Conservation (phyloP, 164 flowering plant species). For the Tetrastigma voinierianum region DNA sequence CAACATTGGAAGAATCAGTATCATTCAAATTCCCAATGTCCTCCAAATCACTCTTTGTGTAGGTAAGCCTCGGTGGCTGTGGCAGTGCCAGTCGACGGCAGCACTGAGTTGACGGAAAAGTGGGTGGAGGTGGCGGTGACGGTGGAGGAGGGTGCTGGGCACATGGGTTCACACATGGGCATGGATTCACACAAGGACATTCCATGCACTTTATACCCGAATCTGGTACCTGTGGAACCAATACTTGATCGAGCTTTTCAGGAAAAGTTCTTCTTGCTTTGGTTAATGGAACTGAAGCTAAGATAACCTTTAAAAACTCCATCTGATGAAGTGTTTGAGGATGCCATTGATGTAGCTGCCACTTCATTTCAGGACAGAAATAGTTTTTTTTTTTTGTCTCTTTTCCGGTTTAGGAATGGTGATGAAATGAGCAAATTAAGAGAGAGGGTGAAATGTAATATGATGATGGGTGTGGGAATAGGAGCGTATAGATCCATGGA, state of each 20-base stretch:
- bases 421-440: neutral
- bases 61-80: slow-evolving; percentile 24
- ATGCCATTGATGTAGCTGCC: neutral
- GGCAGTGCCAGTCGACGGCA: slow-evolving; percentile 19
- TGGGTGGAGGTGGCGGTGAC: slow-evolving; percentile 15
- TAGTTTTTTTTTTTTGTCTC: no score
- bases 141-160: slow-evolving; percentile 10
- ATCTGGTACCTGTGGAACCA: slow-evolving; percentile 8
- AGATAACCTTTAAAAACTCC: neutral
- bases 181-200: slow-evolving; percentile 27
- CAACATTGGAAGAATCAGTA: slow-evolving; percentile 4
- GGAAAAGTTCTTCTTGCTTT: neutral
- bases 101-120: neutral
- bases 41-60: slow-evolving; percentile 24
- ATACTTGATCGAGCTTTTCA: neutral
- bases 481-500: no score
- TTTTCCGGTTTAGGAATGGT: no score
- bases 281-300: neutral
- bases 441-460: neutral
- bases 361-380: neutral
- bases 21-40: slow-evolving; percentile 13
- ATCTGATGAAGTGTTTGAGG: slow-evolving; percentile 3
- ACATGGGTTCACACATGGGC: slow-evolving; percentile 29
- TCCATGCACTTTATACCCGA: slow-evolving; percentile 21
- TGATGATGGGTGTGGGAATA: neutral